phyloP scores from a whole-genome alignment of 1,284 basidiomycete genomes.

The Cryptococcus sp. region DNA sequence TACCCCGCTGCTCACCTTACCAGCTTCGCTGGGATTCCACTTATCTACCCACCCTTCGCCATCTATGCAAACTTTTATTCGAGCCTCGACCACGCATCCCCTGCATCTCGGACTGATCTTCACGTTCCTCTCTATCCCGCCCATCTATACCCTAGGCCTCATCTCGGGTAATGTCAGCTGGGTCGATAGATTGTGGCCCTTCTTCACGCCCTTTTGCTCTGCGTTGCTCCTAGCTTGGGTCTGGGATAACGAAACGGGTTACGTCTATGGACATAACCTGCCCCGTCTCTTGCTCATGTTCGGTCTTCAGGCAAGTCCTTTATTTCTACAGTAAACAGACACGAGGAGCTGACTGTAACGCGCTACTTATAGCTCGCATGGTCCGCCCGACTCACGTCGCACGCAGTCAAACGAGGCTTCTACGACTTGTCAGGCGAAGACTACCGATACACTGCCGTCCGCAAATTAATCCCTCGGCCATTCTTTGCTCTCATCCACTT shows the following conservation, averaged over 20 bases:
- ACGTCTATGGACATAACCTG: constrained; percentile 55
- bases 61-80: constrained; percentile 22
- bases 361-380: constrained; percentile 57
- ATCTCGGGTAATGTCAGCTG: constrained; percentile 80
- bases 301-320: constrained; percentile 59
- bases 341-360: too few species aligned
- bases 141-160: constrained; percentile 42
- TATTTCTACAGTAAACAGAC: not conserved
- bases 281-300: constrained; percentile 73
- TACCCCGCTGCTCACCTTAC: constrained; percentile 27
- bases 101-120: constrained; percentile 36
- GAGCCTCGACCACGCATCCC: constrained; percentile 31
- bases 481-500: constrained; percentile 80
- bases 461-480: constrained; percentile 65
- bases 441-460: constrained; percentile 84
- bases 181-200: constrained; percentile 67
- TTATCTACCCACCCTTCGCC: constrained; percentile 22
- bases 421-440: constrained; percentile 71
- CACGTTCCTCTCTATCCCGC: constrained; percentile 28
- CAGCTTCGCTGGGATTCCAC: constrained; percentile 23
- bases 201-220: constrained; percentile 76
- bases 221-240: constrained; percentile 64
- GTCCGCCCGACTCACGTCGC: constrained; percentile 72
- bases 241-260: constrained; percentile 62
- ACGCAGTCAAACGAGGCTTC: constrained; percentile 80